Evolutionary conservation across 2,329 filamentous ascomycete genomes (phyloP), one percentile per base, ranked within the genome.

Genomic region (Byssothecium circinans): DNA sequence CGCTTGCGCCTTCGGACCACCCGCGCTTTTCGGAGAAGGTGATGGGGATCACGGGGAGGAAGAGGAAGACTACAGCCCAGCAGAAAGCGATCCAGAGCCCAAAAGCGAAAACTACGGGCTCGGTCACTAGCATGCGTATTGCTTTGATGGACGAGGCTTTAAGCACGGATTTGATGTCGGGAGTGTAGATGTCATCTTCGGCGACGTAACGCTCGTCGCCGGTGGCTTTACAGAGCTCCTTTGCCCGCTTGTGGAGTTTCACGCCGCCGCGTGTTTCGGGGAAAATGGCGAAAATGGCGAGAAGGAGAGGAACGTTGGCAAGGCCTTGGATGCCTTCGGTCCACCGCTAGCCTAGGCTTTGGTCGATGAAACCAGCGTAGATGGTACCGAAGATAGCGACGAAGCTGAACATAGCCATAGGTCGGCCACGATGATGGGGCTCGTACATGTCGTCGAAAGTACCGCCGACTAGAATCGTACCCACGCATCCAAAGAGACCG

Each of bases 61-160:
- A 81, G 42, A 80, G 71, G 71, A 80, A 81, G 35, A 77, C 72
- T 17, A 80, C 73, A 54, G 76, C 78, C 78, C 78, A 81, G 55
- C 75, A 75, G 61, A 80, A 79, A 14, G 70, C 69, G 49, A 80
- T 79, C 77, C 77, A 79, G 22, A 79, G 61, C 45, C 77, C 77
- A 37, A 78, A 78, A 22, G 73, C 70, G 47, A 78, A 77, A 4
- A 78, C 75, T 8, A 78, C 75, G 17, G 76, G 75, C 54, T 79
- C 76, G 2, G 74, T 76, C 49, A 71, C 61, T 4, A 78, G 69
- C 76, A 79, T 77, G 52, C 74, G 67, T 49, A 78, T 68, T 7
- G 77, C 76, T 57, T 79, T 80, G 54, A 80, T 72, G n/a, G 75
- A 79, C 0, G 77, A 79, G 38, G 72, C 69, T 53, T 74, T 72